Conservation (phyloP, 345 rosid species). For the Syzygium oleosum region DNA sequence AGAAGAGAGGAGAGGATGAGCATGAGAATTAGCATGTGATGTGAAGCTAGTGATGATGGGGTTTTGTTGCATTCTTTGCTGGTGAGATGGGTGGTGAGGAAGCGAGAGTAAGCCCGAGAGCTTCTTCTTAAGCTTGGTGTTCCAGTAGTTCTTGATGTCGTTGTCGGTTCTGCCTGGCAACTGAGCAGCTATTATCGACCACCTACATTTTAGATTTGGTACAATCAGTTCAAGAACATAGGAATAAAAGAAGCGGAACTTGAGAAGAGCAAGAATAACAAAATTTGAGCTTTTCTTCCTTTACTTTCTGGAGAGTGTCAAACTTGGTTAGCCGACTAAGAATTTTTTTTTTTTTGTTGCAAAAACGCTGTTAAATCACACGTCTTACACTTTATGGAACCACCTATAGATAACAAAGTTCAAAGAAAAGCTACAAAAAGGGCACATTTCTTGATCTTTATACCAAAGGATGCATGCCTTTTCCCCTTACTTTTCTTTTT, state of each 20-base stretch:
- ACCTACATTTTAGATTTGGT: conserved; percentile 25
- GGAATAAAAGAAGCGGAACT: not conserved
- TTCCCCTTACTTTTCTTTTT: not conserved
- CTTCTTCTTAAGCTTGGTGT: conserved; percentile 88
- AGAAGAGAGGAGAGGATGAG: conserved; percentile 14
- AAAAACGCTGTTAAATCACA: not conserved
- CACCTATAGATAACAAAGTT: not conserved
- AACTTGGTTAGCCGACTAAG: not conserved
- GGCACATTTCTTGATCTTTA: not conserved
- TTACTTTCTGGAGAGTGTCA: not conserved
- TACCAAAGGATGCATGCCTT: not conserved
- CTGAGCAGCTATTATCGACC: conserved; percentile 89
- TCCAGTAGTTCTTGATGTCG: conserved; percentile 92
- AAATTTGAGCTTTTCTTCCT: not conserved
- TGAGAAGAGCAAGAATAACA: not conserved
- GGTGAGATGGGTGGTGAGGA: conserved; percentile 4
- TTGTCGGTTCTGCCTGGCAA: conserved; percentile 89
- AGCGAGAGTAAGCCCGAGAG: conserved; percentile 24
- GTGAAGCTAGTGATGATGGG: conserved; percentile 14
- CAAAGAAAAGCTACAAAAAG: not conserved
- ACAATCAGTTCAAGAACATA: not conserved
- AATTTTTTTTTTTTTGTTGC: not conserved
- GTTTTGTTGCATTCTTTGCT: not conserved
- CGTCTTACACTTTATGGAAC: not conserved
- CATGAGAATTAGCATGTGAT: conserved; percentile 4